Conservation (phyloP, 1,284 basidiomycete genomes). For the Singerocomus inundabilis region DNA sequence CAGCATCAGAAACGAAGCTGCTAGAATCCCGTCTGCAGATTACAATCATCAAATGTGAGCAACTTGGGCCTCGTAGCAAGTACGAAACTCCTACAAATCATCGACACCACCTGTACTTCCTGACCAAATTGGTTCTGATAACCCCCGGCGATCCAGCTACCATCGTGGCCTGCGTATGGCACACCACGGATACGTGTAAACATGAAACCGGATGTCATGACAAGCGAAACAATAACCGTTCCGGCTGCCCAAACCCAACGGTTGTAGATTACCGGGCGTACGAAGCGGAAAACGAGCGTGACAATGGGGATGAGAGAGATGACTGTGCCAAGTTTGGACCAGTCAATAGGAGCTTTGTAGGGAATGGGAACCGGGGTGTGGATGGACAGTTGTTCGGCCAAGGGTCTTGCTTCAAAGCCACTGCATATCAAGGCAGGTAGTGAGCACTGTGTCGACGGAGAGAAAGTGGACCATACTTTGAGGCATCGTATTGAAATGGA, state of each 20-base stretch:
- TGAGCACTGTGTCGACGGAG: slow-evolving; percentile 9
- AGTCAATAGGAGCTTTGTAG: slow-evolving; percentile 72
- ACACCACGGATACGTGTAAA: slow-evolving; percentile 90
- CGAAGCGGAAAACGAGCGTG: slow-evolving; percentile 54
- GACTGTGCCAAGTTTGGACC: slow-evolving; percentile 51
- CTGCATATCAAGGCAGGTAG: slow-evolving; percentile 41
- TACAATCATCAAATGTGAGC: slow-evolving; percentile 5
- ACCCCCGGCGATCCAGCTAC: slow-evolving; percentile 83
- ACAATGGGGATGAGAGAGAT: slow-evolving; percentile 43
- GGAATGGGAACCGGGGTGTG: slow-evolving; percentile 75
- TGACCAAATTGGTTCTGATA: slow-evolving; percentile 92
- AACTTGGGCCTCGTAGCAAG: neutral
- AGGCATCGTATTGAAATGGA: slow-evolving; percentile 77
- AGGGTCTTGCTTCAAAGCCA: slow-evolving; percentile 73
- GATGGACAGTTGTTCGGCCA: slow-evolving; percentile 73
- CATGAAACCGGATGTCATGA: slow-evolving; percentile 95
- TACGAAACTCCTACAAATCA: slow-evolving; percentile 66
- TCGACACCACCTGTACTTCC: slow-evolving; percentile 86
- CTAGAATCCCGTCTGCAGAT: slow-evolving; percentile 75
- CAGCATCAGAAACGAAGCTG: slow-evolving; percentile 81
- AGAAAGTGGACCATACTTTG: slow-evolving; percentile 46
- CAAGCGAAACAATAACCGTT: slow-evolving; percentile 64
- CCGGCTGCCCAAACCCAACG: slow-evolving; percentile 79
- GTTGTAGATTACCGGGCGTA: slow-evolving; percentile 69
- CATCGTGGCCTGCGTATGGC: slow-evolving; percentile 67